Base-by-base conservation (phyloP, 2,329 filamentous ascomycete species). In the Aspergillus sclerotialis region DNA sequence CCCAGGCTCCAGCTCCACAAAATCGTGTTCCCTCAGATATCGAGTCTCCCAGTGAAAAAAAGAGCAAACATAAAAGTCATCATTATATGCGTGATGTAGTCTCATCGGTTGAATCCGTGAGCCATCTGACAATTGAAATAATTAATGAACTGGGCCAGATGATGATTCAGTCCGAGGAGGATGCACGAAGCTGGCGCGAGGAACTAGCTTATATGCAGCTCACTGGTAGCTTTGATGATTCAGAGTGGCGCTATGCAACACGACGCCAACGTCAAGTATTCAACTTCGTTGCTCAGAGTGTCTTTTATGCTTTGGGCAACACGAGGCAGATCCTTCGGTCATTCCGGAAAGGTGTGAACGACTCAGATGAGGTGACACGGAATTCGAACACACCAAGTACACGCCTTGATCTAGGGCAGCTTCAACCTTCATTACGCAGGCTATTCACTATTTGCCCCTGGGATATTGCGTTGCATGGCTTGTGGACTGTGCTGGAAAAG, bases 211-310 rank as follows among this genome's bases (percentile, higher is more conserved):
- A 49, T 28, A 58, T 64, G 33, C 55, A 64, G 29, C 48, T 39
- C 4, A 48, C 49, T 29, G 62, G 62, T 7, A 58, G 48, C 26
- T 56, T 57, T 26, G 60, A 64, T 7, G 52, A 56, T 17, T 52
- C 54, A 5, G 55, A 62, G 17, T 64, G 60, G 59, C 47, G 42
- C 28, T 58, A 54, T 45, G 58, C 62, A 28, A 60, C 60, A n/a
- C 36, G 40, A 25, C 48, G 49, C 4, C 62, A 65, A 37, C 57
- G 58, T 12, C 44, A 57, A 28, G 54, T 49, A 11, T 65, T 62
- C 32, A 50, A 60, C 4, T 69, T 68, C 39, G 39, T 68, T 32
- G 52, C 57, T 6, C 67, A 69, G 39, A 68, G 64, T 35, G 53
- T 68, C 1, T 64, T 60, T 37, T 70, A 62, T 39, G 55, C 63